A percentile compares a stretch with the other conserved stretches of the same genome.
phyloP scores from a whole-genome alignment of 257 asterid genomes.

The Penstemon davidsonii region DNA sequence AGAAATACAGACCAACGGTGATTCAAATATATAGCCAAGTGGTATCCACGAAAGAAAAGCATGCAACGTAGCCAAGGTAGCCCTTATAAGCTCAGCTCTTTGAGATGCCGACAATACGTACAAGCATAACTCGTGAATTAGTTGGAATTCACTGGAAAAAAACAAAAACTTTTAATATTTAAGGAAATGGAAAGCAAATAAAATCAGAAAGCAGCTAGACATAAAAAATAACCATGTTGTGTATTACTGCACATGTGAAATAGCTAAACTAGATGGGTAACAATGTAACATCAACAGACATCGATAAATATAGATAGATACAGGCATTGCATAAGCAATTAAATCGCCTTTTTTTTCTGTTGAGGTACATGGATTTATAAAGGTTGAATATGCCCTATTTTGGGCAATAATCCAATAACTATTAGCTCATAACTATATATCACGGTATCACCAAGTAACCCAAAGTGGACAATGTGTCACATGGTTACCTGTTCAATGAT shows the following conservation, averaged over 20 bases:
- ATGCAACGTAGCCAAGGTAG: constrained; percentile 89
- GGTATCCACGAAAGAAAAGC: constrained; percentile 99
- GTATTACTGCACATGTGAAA: constrained; percentile 1
- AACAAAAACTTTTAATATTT: constrained; percentile 22
- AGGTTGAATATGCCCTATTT: constrained; percentile 12
- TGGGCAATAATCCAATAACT: neutral
- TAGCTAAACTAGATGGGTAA: constrained; percentile 7
- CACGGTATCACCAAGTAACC: neutral
- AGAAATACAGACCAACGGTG: constrained; percentile 77
- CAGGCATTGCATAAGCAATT: constrained; percentile 1
- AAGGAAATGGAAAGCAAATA: neutral
- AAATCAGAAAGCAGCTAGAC: constrained; percentile 6
- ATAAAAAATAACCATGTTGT: neutral
- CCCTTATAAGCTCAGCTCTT: constrained; percentile 94
- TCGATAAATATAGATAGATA: neutral
- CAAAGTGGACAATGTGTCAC: constrained; percentile 1
- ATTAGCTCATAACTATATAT: neutral
- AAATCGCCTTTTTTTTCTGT: neutral
- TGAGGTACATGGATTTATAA: neutral
- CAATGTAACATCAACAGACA: too few relatives aligned
- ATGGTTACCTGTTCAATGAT: constrained; percentile 77
- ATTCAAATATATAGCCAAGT: constrained; percentile 93
- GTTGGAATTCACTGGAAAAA: constrained; percentile 86
- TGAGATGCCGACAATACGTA: constrained; percentile 90
- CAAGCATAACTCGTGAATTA: constrained; percentile 89